Evolutionary conservation across 257 asterid species (phyloP).

Genomic region (Solanum gandarillasii): DNA sequence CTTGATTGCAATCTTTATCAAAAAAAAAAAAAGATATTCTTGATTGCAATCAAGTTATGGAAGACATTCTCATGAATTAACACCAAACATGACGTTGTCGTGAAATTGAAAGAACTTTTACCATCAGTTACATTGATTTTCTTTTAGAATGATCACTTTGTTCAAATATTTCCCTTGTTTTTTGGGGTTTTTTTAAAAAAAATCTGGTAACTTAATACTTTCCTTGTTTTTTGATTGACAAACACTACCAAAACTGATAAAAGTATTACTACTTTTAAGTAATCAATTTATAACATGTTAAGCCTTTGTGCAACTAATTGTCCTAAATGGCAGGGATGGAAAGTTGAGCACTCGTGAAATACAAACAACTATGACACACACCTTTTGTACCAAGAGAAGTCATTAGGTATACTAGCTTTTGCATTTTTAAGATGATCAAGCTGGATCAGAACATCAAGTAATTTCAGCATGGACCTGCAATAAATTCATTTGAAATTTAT

Average conservation of each 20-base stretch:
- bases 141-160: background rate
- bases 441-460: constrained; percentile 88
- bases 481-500: constrained; percentile 1
- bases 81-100: background rate
- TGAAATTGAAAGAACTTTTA: background rate
- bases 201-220: background rate
- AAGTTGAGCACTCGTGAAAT: background rate
- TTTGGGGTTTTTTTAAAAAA: background rate
- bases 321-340: background rate
- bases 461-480: constrained; percentile 92
- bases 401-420: constrained; percentile 98
- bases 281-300: background rate
- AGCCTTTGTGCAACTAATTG: background rate
- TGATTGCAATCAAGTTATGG: background rate
- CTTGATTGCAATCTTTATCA: background rate
- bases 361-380: background rate
- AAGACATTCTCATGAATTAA: background rate
- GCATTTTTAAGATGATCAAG: constrained; percentile 99
- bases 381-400: constrained; percentile 99
- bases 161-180: background rate
- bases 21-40: background rate
- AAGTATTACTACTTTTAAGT: background rate
- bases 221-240: background rate
- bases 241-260: background rate
- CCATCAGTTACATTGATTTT: background rate